Conservation (phyloP, 2,329 filamentous ascomycete species). For the Pestalotiopsis sp. region DNA sequence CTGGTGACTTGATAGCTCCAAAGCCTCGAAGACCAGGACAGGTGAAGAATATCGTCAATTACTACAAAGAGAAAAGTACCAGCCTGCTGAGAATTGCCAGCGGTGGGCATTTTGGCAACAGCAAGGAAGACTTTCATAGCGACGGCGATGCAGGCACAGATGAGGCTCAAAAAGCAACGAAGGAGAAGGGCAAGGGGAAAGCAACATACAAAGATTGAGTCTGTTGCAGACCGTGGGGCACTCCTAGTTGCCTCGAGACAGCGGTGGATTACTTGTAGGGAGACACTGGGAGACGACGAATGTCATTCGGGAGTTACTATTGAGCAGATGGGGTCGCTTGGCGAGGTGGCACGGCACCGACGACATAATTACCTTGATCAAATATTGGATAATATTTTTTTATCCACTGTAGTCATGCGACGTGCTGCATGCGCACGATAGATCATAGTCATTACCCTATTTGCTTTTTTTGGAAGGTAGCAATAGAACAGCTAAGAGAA, state of each 20-base stretch:
- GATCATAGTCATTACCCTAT: background rate
- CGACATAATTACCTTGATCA: background rate
- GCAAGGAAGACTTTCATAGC: background rate
- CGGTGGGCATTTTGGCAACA: background rate
- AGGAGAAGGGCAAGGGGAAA: slow-evolving; percentile 4
- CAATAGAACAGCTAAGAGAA: background rate
- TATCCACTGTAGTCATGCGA: background rate
- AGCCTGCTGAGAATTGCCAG: slow-evolving; percentile 14
- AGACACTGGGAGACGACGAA: too few relatives aligned
- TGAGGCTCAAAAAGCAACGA: background rate
- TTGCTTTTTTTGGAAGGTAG: slow-evolving; percentile 5
- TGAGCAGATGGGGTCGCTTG: too few relatives aligned
- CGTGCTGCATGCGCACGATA: background rate
- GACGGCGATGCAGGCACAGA: background rate
- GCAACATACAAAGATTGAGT: background rate
- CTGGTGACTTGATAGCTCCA: slow-evolving; percentile 28
- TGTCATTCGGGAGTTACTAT: too few relatives aligned
- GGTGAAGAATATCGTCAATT: slow-evolving; percentile 32
- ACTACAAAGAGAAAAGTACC: slow-evolving; percentile 32
- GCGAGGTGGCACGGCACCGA: background rate
- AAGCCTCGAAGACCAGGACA: slow-evolving; percentile 31
- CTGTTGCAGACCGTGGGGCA: background rate
- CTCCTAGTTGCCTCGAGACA: too few relatives aligned
- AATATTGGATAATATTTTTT: background rate
- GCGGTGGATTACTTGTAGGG: background rate